A percentile compares a stretch with the other conserved stretches of the same genome.
phyloP scores from a whole-genome alignment of 1,284 basidiomycete species.

The Rhodofomes roseus region DNA sequence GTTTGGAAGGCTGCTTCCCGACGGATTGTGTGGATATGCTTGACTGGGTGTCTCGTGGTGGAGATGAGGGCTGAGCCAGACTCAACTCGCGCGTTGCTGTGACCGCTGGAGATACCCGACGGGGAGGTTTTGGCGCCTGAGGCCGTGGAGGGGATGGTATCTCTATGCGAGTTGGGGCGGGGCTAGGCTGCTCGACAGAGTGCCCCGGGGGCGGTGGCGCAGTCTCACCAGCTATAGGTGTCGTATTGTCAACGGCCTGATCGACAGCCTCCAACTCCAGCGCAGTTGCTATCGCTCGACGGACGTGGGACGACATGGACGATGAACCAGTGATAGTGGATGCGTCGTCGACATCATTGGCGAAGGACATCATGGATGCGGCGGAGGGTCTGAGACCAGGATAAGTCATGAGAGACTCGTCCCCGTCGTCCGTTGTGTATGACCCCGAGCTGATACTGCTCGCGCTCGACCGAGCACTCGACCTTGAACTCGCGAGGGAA shows the following conservation, averaged over 20 bases:
- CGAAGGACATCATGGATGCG: slow-evolving; percentile 42
- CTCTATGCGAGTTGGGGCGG: not conserved
- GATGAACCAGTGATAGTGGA: slow-evolving; percentile 29
- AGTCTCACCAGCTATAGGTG: not conserved
- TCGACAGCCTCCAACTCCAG: slow-evolving; percentile 32
- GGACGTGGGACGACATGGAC: slow-evolving; percentile 53
- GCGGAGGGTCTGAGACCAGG: slow-evolving; percentile 60
- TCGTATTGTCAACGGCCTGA: slow-evolving; percentile 2
- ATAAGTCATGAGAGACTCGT: slow-evolving; percentile 60
- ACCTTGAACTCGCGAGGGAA: slow-evolving; percentile 53
- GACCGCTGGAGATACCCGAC: not conserved
- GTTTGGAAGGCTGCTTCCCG: slow-evolving; percentile 52
- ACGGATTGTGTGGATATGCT: not conserved
- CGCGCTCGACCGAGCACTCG: slow-evolving; percentile 20
- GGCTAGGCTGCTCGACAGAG: not conserved
- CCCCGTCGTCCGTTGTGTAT: slow-evolving; percentile 38
- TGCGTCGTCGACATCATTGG: slow-evolving; percentile 16
- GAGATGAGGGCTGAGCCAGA: not conserved
- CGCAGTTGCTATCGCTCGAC: slow-evolving; percentile 56
- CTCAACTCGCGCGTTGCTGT: not conserved
- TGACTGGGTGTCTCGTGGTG: not conserved
- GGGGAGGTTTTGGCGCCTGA: not conserved
- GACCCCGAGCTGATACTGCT: slow-evolving; percentile 44
- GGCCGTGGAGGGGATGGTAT: not conserved
- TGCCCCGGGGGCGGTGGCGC: not conserved